phyloP scores from a whole-genome alignment of 1,284 basidiomycete species.

The Trichosporon sp. region DNA sequence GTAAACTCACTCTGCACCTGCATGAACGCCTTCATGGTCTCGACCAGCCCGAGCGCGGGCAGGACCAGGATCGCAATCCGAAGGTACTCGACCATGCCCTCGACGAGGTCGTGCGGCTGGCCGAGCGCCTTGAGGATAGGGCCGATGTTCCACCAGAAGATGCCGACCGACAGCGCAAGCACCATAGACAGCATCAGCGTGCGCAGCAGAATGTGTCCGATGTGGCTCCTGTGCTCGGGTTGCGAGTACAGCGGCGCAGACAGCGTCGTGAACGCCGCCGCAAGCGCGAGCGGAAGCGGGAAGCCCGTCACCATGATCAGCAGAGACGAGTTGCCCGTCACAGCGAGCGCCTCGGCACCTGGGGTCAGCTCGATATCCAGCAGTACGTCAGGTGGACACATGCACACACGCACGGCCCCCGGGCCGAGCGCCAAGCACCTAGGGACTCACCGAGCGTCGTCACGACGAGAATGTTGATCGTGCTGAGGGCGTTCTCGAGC shows the following conservation, averaged over 20 bases:
- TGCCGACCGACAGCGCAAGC: slow-evolving; percentile 21
- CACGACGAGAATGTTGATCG: slow-evolving; percentile 28
- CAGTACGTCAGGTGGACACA: neutral
- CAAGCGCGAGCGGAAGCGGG: slow-evolving; percentile 32
- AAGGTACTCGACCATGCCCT: slow-evolving; percentile 24
- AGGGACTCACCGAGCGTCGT: slow-evolving; percentile 23
- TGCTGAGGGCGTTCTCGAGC: slow-evolving; percentile 26
- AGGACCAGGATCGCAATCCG: slow-evolving; percentile 16
- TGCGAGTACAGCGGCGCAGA: slow-evolving; percentile 35
- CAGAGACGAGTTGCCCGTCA: slow-evolving; percentile 32
- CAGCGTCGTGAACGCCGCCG: slow-evolving; percentile 39
- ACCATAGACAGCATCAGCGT: slow-evolving; percentile 28
- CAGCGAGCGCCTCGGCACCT: slow-evolving; percentile 25
- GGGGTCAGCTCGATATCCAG: neutral
- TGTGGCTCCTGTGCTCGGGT: slow-evolving; percentile 23
- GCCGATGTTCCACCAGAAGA: slow-evolving; percentile 35
- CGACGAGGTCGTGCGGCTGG: slow-evolving; percentile 25
- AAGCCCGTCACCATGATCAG: slow-evolving; percentile 33
- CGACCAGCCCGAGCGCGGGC: slow-evolving; percentile 26
- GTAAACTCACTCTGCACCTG: slow-evolving; percentile 27
- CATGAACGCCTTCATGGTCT: slow-evolving; percentile 30
- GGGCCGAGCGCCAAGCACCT: no score
- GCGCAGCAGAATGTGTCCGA: slow-evolving; percentile 41
- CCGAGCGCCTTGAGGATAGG: slow-evolving; percentile 25
- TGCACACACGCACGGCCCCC: neutral